Base-by-base conservation (phyloP, 225 moss, liverwort and hornwort species). In the Pseudisothecium myosuroides region DNA sequence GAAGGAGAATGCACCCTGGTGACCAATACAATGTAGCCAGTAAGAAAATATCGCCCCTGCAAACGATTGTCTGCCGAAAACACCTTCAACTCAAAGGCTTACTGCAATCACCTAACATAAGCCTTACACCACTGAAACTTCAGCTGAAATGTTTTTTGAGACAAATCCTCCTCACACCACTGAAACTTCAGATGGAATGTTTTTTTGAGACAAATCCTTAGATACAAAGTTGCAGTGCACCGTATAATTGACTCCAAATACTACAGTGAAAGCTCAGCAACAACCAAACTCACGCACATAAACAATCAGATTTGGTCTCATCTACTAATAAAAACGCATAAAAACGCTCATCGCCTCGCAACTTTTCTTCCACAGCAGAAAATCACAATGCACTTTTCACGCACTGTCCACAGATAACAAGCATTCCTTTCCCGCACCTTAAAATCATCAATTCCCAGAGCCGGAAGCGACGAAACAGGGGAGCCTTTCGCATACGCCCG, bases 1-100 rank as follows among this genome's bases (percentile, higher is more conserved):
- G 73, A 98, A 98, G 32, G 96, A 96, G 83, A 98, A 98, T 36
- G 90, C 91, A 62, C 97, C 98, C 98, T 98, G 94, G 61, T 34
- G 87, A 87, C 59, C 84, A 50, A 84, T 36, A 78, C 77, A 80
- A 82, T 79, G 66, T 56, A 89, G 78, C 78, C 37, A 85, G 60
- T 88, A 45, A 93, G 85, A 61, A 82, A 20, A 65, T 66, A 60
- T 54, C 56, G 32, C 52, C 72, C 37, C 60, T 37, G 4, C 9
- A 79, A 90, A 86, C 85, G 82, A 87, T 82, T 69, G 55, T 50
- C 73, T 52, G 50, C 79, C 49, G 20, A 50, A 34, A 64, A 78
- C n/a, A 80, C 66, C 80, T 92, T 17, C 32, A 75, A 41, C 20
- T 22, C 75, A 75, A 90, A 86, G 31, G 80, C 67, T 12, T 77